These are phyloP conservation scores for Citrus reticulata DNA, from an alignment of 345 rosid species.

Conservation along the genomic window DNA sequence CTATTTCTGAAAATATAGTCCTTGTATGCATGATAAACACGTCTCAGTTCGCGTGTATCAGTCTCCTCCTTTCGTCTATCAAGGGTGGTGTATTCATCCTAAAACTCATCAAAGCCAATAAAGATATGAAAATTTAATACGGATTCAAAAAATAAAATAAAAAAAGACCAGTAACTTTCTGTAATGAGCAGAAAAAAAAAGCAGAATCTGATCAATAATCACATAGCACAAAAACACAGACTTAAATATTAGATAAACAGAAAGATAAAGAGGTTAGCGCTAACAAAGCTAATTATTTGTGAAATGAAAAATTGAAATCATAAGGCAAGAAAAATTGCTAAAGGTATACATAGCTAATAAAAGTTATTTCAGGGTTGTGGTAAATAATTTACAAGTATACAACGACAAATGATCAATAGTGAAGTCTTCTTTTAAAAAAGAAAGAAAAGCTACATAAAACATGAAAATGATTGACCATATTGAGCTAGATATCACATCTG, in stretches of 20 bases:
- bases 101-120: conserved; percentile 13
- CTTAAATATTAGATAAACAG: not conserved
- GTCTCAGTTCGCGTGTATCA: conserved; percentile 70
- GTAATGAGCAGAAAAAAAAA: not conserved
- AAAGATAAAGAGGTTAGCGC: not conserved
- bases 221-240: not conserved
- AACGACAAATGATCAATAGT: no score
- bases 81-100: conserved; percentile 68
- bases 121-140: not conserved
- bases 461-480: not conserved
- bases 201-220: not conserved
- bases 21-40: conserved; percentile 63
- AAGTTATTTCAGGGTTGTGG: no score
- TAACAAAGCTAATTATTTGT: no score
- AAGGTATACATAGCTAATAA: not conserved
- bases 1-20: conserved; percentile 51
- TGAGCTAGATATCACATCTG: not conserved
- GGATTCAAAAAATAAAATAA: not conserved
- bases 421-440: no score
- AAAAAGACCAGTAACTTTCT: not conserved
- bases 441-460: not conserved
- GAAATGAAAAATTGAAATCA: no score
- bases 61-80: conserved; percentile 45
- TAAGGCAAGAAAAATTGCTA: no score
- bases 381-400: no score